These are phyloP conservation scores for Sporobolomyces roseus DNA, from an alignment of 768 basidiomycete genomes.

Conservation along the genomic window DNA sequence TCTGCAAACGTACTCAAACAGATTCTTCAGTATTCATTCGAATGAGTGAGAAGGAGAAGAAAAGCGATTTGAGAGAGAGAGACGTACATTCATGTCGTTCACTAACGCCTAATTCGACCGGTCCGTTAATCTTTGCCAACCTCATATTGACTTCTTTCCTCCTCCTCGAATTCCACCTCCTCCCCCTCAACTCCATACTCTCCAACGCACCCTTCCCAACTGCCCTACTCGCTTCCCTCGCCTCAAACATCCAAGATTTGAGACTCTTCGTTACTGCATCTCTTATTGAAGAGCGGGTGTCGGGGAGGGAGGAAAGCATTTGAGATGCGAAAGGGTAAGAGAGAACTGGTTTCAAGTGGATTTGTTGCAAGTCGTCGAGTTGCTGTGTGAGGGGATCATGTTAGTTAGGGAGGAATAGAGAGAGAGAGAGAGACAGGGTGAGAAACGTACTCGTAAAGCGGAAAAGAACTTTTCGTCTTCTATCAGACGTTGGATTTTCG, in stretches of 20 bases:
- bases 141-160: constrained; percentile 73
- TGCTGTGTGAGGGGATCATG: constrained; percentile 45
- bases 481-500: constrained; percentile 89
- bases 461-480: constrained; percentile 93
- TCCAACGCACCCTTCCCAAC: constrained; percentile 85
- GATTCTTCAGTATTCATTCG: not conserved
- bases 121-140: constrained; percentile 62
- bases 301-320: constrained; percentile 84
- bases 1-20: constrained; percentile 53
- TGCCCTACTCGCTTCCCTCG: constrained; percentile 76
- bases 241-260: constrained; percentile 95
- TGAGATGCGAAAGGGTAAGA: constrained; percentile 91
- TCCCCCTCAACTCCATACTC: constrained; percentile 75
- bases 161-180: constrained; percentile 74
- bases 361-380: constrained; percentile 83
- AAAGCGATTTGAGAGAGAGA: not conserved
- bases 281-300: constrained; percentile 80
- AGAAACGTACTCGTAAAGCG: constrained; percentile 73
- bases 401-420: constrained; percentile 17
- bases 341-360: constrained; percentile 73
- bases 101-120: constrained; percentile 79
- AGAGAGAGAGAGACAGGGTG: too few relatives aligned
- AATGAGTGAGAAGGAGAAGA: too few relatives aligned
- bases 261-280: constrained; percentile 89
- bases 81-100: constrained; percentile 84